A percentile compares a stretch with the other conserved stretches of the same genome.
phyloP scores from a whole-genome alignment of 495 filamentous ascomycete genomes.

The Podospora bellae-mahoneyi region DNA sequence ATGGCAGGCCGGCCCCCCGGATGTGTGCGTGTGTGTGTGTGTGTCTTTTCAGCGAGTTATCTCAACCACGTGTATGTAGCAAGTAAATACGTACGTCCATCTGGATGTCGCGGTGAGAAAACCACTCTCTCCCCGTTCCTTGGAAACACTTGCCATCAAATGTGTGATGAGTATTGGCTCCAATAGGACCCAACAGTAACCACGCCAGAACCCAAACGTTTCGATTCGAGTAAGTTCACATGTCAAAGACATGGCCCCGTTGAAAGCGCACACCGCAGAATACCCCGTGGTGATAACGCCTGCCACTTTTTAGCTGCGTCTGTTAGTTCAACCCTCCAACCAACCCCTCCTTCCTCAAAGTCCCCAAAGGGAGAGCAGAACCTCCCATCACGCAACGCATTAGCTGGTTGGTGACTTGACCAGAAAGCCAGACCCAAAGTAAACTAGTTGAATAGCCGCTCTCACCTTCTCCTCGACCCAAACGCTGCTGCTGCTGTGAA shows the following conservation, averaged over 20 bases:
- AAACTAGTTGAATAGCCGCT: not conserved
- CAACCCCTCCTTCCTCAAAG: not conserved
- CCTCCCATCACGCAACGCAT: not conserved
- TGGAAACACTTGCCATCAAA: not conserved
- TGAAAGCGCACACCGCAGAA: not conserved
- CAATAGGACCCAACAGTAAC: no score
- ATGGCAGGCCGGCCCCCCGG: no score
- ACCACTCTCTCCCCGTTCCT: not conserved
- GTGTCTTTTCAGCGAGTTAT: not conserved
- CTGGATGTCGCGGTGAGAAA: not conserved
- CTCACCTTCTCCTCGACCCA: not conserved
- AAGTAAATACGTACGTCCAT: not conserved
- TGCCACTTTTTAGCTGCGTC: not conserved
- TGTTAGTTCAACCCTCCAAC: not conserved
- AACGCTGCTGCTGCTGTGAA: conserved; percentile 25
- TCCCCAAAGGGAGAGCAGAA: no score
- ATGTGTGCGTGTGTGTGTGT: not conserved
- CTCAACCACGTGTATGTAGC: not conserved
- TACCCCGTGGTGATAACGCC: not conserved
- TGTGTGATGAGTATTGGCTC: no score
- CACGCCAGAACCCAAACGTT: no score
- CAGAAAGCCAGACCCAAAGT: not conserved
- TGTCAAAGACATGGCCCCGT: not conserved
- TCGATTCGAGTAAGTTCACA: not conserved
- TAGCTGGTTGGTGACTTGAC: not conserved